A percentile compares a stretch with the other conserved stretches of the same genome.
Conservation (phyloP, 2,329 filamentous ascomycete genomes). For the Hawksworthiomyces lignivorus region DNA sequence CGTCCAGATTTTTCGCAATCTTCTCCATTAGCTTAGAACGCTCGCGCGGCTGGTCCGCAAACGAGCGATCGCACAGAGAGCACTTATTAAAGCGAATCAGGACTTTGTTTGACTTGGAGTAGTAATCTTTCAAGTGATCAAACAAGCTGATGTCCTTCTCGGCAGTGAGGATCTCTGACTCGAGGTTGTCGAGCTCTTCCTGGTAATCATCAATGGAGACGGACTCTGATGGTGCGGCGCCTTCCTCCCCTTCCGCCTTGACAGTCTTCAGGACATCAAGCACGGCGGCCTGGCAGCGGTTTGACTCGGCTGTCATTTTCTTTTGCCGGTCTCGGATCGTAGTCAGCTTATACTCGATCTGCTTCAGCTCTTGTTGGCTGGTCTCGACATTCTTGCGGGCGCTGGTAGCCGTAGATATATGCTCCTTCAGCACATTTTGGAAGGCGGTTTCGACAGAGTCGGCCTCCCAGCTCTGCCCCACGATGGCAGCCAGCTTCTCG, state of each 20-base stretch:
- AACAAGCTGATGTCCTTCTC: conserved; percentile 63
- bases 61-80: conserved; percentile 64
- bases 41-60: conserved; percentile 51
- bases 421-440: conserved; percentile 52
- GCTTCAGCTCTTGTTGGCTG: conserved; percentile 63
- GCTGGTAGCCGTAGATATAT: conserved; percentile 50
- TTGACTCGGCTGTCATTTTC: conserved; percentile 55
- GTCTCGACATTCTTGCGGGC: conserved; percentile 64
- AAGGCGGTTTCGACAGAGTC: conserved; percentile 64
- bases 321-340: conserved; percentile 56
- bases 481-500: conserved; percentile 55
- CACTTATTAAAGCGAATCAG: conserved; percentile 66
- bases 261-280: conserved; percentile 38
- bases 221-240: conserved; percentile 7
- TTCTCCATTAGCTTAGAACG: conserved; percentile 59
- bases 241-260: conserved; percentile 26
- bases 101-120: conserved; percentile 56
- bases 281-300: conserved; percentile 52
- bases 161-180: conserved; percentile 51
- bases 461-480: conserved; percentile 62
- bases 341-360: conserved; percentile 66
- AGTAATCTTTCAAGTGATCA: conserved; percentile 64
- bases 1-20: conserved; percentile 56
- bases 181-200: conserved; percentile 40
- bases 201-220: conserved; percentile 47